A percentile compares a stretch with the other conserved stretches of the same genome.
Conservation (phyloP, 2,329 filamentous ascomycete species). For the Camptophora hylomeconis region DNA sequence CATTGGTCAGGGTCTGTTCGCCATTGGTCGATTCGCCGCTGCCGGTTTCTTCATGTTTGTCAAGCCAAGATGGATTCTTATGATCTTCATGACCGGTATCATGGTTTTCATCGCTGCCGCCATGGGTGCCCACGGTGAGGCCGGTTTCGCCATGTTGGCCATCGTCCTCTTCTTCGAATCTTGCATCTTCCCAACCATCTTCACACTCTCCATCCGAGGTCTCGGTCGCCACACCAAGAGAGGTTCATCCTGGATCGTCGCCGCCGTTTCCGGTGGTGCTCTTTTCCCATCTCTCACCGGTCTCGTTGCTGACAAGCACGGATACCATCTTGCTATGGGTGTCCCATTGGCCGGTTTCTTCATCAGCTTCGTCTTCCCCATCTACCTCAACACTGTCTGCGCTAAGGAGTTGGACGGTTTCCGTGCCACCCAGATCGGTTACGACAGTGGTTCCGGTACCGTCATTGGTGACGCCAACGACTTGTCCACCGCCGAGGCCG, state of each 20-base stretch:
- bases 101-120: constrained; percentile 45
- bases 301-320: constrained; percentile 14
- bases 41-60: constrained; percentile 53
- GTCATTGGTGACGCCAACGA: constrained; percentile 19
- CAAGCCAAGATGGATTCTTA: constrained; percentile 56
- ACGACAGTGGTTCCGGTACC: constrained; percentile 19
- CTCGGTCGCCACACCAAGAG: constrained; percentile 66
- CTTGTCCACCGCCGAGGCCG: constrained; percentile 13
- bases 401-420: constrained; percentile 24
- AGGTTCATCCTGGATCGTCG: constrained; percentile 60
- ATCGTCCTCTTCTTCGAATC: constrained; percentile 71
- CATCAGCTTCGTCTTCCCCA: constrained; percentile 22
- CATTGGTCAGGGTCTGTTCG: constrained; percentile 64
- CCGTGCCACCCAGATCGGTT: constrained; percentile 24
- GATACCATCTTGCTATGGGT: constrained; percentile 20
- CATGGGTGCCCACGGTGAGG: constrained; percentile 35
- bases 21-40: constrained; percentile 61
- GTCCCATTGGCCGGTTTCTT: constrained; percentile 23
- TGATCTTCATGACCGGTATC: constrained; percentile 52
- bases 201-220: constrained; percentile 63
- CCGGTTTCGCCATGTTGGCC: constrained; percentile 45
- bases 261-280: constrained; percentile 54
- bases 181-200: constrained; percentile 71
- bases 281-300: constrained; percentile 52
- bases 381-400: constrained; percentile 23